A percentile compares a stretch with the other conserved stretches of the same genome.
These are phyloP conservation scores for Omphalotus guepiniiformis DNA, from an alignment of 768 basidiomycete species.

Conservation along the genomic window DNA sequence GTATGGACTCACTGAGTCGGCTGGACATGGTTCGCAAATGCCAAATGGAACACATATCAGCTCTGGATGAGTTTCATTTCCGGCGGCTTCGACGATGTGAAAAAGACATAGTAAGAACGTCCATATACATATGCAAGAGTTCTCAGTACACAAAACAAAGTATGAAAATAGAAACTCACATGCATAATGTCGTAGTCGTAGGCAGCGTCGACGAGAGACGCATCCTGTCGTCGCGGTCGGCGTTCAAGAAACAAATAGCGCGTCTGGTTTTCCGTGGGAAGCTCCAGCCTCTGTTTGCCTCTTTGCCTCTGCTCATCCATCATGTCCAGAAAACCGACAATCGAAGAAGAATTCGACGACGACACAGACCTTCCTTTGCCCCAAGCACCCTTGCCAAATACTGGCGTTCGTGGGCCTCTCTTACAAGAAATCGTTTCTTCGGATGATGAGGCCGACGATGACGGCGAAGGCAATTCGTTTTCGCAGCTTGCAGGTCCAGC, in stretches of 20 bases:
- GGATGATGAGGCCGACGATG: conserved; percentile 36
- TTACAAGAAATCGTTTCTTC: conserved; percentile 69
- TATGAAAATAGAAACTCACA: conserved; percentile 23
- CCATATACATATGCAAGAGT: conserved; percentile 1
- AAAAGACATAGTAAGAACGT: not conserved
- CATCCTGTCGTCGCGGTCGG: no score
- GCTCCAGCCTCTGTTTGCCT: not conserved
- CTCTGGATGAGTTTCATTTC: conserved; percentile 25
- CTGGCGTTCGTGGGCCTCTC: conserved; percentile 68
- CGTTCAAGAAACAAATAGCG: no score
- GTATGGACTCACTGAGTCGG: conserved; percentile 53
- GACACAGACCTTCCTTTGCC: conserved; percentile 90
- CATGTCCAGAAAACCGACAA: conserved; percentile 70
- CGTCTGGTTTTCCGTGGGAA: conserved; percentile 28
- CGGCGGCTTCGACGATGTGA: conserved; percentile 3
- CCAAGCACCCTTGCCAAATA: conserved; percentile 55
- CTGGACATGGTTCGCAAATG: conserved; percentile 59
- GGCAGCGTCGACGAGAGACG: conserved; percentile 27
- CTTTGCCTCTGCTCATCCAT: not conserved
- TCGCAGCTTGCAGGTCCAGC: conserved; percentile 49
- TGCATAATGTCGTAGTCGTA: conserved; percentile 22
- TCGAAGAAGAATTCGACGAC: conserved; percentile 87
- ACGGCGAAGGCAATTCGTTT: conserved; percentile 34
- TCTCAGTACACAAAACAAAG: not conserved
- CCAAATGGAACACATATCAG: conserved; percentile 41